A percentile compares a stretch with the other conserved stretches of the same genome.
Conservation (phyloP, 352 stramenopile genomes). For the Pythium biforme region DNA sequence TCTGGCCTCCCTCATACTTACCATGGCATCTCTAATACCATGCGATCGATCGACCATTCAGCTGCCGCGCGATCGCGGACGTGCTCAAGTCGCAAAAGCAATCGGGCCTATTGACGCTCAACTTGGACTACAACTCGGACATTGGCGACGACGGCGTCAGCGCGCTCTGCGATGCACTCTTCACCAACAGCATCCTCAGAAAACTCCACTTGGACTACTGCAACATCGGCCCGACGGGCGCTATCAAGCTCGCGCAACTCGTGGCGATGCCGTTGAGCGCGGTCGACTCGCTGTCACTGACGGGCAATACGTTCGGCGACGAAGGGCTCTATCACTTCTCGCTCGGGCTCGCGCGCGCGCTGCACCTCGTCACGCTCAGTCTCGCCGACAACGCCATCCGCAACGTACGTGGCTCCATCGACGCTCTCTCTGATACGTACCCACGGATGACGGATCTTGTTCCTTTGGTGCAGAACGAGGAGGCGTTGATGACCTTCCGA, state of each 20-base stretch:
- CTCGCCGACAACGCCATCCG: constrained; percentile 80
- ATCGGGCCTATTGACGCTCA: constrained; percentile 66
- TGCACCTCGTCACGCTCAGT: constrained; percentile 60
- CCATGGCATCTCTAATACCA: too few species aligned
- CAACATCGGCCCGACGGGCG: constrained; percentile 36
- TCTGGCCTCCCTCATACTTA: too few species aligned
- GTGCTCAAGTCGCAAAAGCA: constrained; percentile 49
- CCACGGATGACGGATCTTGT: too few species aligned
- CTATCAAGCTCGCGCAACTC: constrained; percentile 72
- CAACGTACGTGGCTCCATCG: too few species aligned
- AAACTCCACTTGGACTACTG: constrained; percentile 83
- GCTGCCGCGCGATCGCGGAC: constrained; percentile 56
- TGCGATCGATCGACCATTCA: too few species aligned
- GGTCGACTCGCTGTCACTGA: constrained; percentile 58
- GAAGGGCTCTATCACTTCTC: constrained; percentile 72
- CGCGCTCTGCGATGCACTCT: constrained; percentile 64
- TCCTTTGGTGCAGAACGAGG: constrained; percentile 20
- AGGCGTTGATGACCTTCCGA: constrained; percentile 41
- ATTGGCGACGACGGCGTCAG: constrained; percentile 55
- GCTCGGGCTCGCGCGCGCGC: constrained; percentile 59
- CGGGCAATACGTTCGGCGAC: constrained; percentile 56
- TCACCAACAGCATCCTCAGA: constrained; percentile 68
- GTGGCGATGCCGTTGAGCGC: constrained; percentile 53
- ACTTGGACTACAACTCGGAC: constrained; percentile 69
- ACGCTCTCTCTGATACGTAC: too few species aligned